These are phyloP conservation scores for Ilex paraguariensis DNA, from an alignment of 305 asterid genomes.

Conservation along the genomic window DNA sequence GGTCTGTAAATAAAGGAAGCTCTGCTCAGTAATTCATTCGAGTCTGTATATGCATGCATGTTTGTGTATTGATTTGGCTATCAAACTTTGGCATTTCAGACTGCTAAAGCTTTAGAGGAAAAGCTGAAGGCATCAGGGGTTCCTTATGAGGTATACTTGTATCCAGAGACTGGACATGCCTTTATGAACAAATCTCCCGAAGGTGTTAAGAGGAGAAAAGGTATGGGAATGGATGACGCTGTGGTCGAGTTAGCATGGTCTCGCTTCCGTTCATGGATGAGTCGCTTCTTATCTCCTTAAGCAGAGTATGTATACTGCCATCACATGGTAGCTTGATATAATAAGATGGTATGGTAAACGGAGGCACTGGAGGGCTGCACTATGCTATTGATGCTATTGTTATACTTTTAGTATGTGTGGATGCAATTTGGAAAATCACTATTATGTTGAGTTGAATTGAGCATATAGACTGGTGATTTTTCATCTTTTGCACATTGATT, in stretches of 20 bases:
- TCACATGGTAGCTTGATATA: too few species aligned
- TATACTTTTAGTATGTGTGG: too few species aligned
- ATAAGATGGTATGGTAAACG: too few species aligned
- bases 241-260: slow-evolving; percentile 87
- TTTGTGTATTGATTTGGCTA: slow-evolving; percentile 1
- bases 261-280: slow-evolving; percentile 76
- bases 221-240: slow-evolving; percentile 64
- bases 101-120: slow-evolving; percentile 76
- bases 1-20: too few species aligned
- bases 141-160: slow-evolving; percentile 79
- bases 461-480: too few species aligned
- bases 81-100: slow-evolving; percentile 33
- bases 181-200: slow-evolving; percentile 81
- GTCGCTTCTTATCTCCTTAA: slow-evolving; percentile 54
- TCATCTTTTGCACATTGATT: too few species aligned
- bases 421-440: too few species aligned
- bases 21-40: too few species aligned
- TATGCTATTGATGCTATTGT: too few species aligned
- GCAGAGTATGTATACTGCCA: slow-evolving; percentile 1
- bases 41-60: background rate
- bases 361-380: too few species aligned
- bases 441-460: too few species aligned
- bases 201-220: slow-evolving; percentile 63
- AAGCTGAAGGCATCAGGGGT: slow-evolving; percentile 74
- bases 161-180: too few species aligned